Evolutionary conservation across 2,329 filamentous ascomycete genomes (phyloP).

Genomic region (Cyphellophora europaea): DNA sequence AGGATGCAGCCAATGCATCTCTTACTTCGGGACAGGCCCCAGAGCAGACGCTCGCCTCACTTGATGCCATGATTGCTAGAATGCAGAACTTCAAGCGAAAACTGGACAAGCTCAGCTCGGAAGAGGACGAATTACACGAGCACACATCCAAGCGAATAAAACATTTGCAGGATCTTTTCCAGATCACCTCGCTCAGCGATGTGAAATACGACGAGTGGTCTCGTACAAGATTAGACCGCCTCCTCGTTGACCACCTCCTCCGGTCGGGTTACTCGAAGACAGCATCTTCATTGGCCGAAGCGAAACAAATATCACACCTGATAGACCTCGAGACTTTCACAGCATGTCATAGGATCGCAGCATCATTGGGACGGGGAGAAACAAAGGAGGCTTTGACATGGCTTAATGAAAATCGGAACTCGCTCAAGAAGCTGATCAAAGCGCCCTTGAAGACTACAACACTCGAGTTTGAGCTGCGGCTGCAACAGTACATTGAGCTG

Average conservation of each 20-base stretch:
- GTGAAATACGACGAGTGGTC: conserved; percentile 93
- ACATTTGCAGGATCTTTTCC: conserved; percentile 73
- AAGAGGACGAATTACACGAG: conserved; percentile 67
- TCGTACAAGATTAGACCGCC: conserved; percentile 65
- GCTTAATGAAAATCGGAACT: conserved; percentile 90
- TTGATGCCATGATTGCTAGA: conserved; percentile 76
- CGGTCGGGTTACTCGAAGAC: conserved; percentile 73
- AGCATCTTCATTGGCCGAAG: conserved; percentile 63
- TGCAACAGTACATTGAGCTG: conserved; percentile 93
- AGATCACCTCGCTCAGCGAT: conserved; percentile 73
- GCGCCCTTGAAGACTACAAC: conserved; percentile 31
- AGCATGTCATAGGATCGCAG: conserved; percentile 67
- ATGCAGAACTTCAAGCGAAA: conserved; percentile 87
- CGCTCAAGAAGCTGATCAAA: conserved; percentile 66
- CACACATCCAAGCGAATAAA: conserved; percentile 67
- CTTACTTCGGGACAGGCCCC: conserved; percentile 53
- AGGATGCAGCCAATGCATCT: conserved; percentile 50
- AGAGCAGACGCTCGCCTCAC: conserved; percentile 64
- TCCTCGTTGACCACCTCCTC: conserved; percentile 88
- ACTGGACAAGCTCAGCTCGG: conserved; percentile 64
- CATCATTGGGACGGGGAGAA: conserved; percentile 59
- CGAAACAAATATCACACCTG: conserved; percentile 67
- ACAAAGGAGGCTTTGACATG: conserved; percentile 74
- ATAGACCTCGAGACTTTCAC: conserved; percentile 86
- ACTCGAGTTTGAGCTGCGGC: conserved; percentile 83